Conservation (phyloP, 2,329 filamentous ascomycete species). For the Cercospora sesami region DNA sequence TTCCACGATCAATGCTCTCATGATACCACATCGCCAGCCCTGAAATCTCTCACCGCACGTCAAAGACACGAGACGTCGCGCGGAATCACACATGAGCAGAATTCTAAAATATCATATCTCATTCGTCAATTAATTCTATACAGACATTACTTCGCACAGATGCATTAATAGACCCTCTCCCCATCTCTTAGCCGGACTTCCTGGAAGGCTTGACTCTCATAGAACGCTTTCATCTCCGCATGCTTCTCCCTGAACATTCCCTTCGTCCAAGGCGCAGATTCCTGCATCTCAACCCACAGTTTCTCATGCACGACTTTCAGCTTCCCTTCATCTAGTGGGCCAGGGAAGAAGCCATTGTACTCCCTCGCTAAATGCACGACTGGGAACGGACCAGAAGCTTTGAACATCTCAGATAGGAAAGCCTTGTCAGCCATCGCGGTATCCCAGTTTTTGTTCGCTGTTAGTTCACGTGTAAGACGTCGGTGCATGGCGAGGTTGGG, state of each 20-base stretch:
- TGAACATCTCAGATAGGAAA: slow-evolving; percentile 24
- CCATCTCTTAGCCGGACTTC: slow-evolving; percentile 12
- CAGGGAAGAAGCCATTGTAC: slow-evolving; percentile 28
- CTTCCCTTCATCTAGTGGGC: slow-evolving; percentile 13
- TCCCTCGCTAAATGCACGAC: slow-evolving; percentile 14
- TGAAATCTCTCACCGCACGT: neutral
- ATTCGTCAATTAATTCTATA: slow-evolving; percentile 2
- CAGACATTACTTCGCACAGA: neutral
- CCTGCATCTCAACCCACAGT: slow-evolving; percentile 19
- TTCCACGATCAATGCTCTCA: neutral
- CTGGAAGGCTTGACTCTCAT: slow-evolving; percentile 22
- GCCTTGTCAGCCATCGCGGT: slow-evolving; percentile 26
- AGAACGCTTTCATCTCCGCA: slow-evolving; percentile 22
- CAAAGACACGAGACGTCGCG: neutral
- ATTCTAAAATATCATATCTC: neutral
- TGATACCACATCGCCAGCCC: neutral
- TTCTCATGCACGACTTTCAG: slow-evolving; percentile 29
- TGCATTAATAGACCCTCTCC: slow-evolving; percentile 14
- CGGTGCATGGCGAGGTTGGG: slow-evolving; percentile 28
- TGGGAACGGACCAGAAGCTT: slow-evolving; percentile 22
- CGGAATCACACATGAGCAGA: neutral
- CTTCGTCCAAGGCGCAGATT: slow-evolving; percentile 18
- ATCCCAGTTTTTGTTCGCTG: slow-evolving; percentile 23
- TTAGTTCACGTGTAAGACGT: slow-evolving; percentile 21
- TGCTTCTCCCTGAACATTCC: slow-evolving; percentile 23